phyloP scores from a whole-genome alignment of 306 rosid genomes.

The Leucaena leucocephala region DNA sequence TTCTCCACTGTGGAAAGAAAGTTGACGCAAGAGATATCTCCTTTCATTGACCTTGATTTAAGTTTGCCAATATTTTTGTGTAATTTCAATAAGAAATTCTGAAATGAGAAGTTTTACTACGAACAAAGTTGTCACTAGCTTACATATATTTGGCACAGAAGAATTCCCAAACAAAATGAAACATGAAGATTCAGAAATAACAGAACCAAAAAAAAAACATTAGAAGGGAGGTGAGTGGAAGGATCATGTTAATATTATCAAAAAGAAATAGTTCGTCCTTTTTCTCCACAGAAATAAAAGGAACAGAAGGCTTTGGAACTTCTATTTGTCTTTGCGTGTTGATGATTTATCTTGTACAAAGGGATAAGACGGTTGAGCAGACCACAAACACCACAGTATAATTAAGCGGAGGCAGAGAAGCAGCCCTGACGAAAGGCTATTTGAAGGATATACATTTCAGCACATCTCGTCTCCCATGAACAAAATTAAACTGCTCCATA shows the following conservation, averaged over 20 bases:
- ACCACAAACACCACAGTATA: slow-evolving; percentile 83
- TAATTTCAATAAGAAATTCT: neutral
- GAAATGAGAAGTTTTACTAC: neutral
- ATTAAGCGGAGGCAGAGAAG: slow-evolving; percentile 70
- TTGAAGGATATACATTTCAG: slow-evolving; percentile 90
- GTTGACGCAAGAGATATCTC: neutral
- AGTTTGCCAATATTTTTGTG: neutral
- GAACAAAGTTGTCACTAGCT: neutral
- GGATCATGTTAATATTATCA: too few relatives aligned
- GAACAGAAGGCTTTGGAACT: slow-evolving; percentile 12
- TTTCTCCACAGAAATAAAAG: slow-evolving; percentile 27
- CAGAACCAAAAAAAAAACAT: neutral
- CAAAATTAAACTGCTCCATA: slow-evolving; percentile 60
- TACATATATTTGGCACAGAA: neutral
- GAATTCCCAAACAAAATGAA: slow-evolving; percentile 8
- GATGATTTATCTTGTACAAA: slow-evolving; percentile 45
- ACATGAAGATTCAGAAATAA: neutral
- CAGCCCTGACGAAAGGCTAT: slow-evolving; percentile 55
- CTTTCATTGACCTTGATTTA: neutral
- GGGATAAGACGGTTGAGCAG: slow-evolving; percentile 70
- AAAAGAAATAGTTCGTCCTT: neutral
- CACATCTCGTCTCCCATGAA: slow-evolving; percentile 81
- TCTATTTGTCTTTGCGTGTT: slow-evolving; percentile 49
- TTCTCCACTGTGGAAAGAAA: too few relatives aligned
- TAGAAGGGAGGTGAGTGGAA: slow-evolving; percentile 16